Conservation (phyloP, 805 yeast species). For the Nakazawaea wyomingensis region DNA sequence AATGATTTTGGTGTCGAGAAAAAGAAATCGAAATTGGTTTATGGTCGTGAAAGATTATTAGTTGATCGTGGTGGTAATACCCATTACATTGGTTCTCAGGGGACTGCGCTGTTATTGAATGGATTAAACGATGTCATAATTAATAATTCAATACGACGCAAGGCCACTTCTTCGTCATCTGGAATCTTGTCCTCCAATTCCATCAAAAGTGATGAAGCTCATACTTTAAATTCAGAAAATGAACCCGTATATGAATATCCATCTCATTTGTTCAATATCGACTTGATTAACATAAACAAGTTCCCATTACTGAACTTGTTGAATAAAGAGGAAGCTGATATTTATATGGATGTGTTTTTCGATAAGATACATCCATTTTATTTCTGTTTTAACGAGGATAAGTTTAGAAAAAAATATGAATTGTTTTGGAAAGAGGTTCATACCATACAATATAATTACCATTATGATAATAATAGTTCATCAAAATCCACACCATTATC, state of each 20-base stretch:
- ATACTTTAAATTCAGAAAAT: conserved; percentile 29
- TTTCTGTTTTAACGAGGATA: conserved; percentile 32
- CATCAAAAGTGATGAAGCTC: conserved; percentile 27
- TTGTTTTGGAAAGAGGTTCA: conserved; percentile 33
- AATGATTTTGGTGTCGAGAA: neutral
- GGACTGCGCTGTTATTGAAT: conserved; percentile 38
- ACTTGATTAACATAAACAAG: conserved; percentile 25
- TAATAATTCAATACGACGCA: conserved; percentile 25
- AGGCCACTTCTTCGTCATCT: conserved; percentile 5
- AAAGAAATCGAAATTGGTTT: conserved; percentile 7
- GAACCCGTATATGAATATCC: conserved; percentile 30
- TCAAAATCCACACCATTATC: conserved; percentile 2
- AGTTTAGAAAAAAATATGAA: conserved; percentile 30
- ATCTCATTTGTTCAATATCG: conserved; percentile 26
- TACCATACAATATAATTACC: conserved; percentile 12
- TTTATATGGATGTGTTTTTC: conserved; percentile 33
- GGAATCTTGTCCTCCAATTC: conserved; percentile 21
- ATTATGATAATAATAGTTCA: conserved; percentile 7
- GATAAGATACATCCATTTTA: conserved; percentile 39
- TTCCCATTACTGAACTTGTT: conserved; percentile 36
- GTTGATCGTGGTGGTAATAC: conserved; percentile 41
- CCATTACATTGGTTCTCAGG: conserved; percentile 42
- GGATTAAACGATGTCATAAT: conserved; percentile 38
- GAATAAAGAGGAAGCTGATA: conserved; percentile 29
- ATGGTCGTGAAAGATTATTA: conserved; percentile 28